Base-by-base conservation (phyloP, 2,329 filamentous ascomycete genomes). In the Colletotrichum higginsianum region DNA sequence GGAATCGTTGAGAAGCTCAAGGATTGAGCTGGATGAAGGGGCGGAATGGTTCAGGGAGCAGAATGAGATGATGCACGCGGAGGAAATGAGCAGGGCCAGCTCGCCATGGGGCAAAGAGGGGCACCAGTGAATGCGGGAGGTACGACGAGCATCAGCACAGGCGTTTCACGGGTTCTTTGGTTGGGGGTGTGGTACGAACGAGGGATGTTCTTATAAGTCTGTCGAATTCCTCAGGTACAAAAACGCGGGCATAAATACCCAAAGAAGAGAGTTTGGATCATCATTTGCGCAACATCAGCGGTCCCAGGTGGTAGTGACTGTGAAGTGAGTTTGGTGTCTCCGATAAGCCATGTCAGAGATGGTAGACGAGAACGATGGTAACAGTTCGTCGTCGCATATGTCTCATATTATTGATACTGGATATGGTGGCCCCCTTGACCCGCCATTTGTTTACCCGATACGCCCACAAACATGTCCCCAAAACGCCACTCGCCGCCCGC, bases 11-110 rank as follows among this genome's bases (percentile, higher is more conserved):
- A 80, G 80, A 47, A 79, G 80, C 61, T 79, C 84, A 74, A 80
- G 83, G 16, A 78, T 82, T 67, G 84, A 86, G 67, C 80, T 87
- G 78, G 84, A 86, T 72, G 81, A 86, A 73, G 84, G 81, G 18
- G 80, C 80, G n/a, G 79, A 80, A 23, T 87, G 86, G 86, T 86
- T 84, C 75, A 79, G 78, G 64, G 80, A 82, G 63, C 85, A 87
- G 76, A 85, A 82, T 47, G 81, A 83, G 65, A 80, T 79, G 50
- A 72, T 87, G 72, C 81, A 82, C 64, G 82, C 79, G 69, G 81
- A 80, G 72, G 81, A 83, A 66, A 68, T 73, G 49, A 83, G 79
- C 61, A 78, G 80, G 68, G 78, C 73, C 7, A 79, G 78, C 38
- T 80, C 82, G 46, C 80, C 81, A 13, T 81, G 81, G 79, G 79